Conservation (phyloP, 805 yeast genomes). For the Saccharomycopsis guyanensis region DNA sequence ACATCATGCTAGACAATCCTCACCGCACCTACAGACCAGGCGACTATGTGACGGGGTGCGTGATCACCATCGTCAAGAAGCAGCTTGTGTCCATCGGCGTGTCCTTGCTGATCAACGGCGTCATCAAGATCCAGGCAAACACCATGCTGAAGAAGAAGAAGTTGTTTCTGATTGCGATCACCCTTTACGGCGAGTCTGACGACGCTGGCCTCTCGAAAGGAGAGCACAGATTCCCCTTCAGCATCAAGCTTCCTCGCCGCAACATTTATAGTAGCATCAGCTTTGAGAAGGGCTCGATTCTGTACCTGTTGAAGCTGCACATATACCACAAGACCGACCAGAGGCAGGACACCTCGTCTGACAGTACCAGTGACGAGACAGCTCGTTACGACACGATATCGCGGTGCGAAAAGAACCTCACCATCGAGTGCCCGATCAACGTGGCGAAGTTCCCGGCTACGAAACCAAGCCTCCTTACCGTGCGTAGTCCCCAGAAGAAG, state of each 20-base stretch:
- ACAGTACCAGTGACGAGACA: background rate
- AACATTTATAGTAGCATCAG: slow-evolving; percentile 67
- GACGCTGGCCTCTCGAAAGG: slow-evolving; percentile 57
- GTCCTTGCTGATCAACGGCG: slow-evolving; percentile 14
- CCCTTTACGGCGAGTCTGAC: slow-evolving; percentile 8
- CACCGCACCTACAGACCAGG: slow-evolving; percentile 77
- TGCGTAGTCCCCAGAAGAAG: slow-evolving; percentile 45
- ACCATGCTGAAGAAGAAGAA: slow-evolving; percentile 8
- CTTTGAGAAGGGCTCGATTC: slow-evolving; percentile 80
- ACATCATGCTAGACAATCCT: slow-evolving; percentile 63
- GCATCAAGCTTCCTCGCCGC: slow-evolving; percentile 69
- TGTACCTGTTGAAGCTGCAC: slow-evolving; percentile 50
- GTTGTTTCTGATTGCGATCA: slow-evolving; percentile 10
- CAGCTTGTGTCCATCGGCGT: slow-evolving; percentile 42
- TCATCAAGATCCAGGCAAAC: slow-evolving; percentile 10
- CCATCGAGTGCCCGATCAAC: slow-evolving; percentile 67
- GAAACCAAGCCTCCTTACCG: slow-evolving; percentile 54
- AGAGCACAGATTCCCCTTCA: slow-evolving; percentile 82
- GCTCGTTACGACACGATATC: slow-evolving; percentile 27
- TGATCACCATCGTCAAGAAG: slow-evolving; percentile 47
- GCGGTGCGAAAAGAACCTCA: slow-evolving; percentile 49
- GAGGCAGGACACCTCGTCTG: background rate
- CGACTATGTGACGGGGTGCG: slow-evolving; percentile 61
- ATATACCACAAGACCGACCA: slow-evolving; percentile 24
- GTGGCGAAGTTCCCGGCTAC: slow-evolving; percentile 59